Evolutionary conservation across 495 filamentous ascomycete species (phyloP), one percentile per base, ranked within the genome.

Genomic region (Lasiosphaeria ovina): DNA sequence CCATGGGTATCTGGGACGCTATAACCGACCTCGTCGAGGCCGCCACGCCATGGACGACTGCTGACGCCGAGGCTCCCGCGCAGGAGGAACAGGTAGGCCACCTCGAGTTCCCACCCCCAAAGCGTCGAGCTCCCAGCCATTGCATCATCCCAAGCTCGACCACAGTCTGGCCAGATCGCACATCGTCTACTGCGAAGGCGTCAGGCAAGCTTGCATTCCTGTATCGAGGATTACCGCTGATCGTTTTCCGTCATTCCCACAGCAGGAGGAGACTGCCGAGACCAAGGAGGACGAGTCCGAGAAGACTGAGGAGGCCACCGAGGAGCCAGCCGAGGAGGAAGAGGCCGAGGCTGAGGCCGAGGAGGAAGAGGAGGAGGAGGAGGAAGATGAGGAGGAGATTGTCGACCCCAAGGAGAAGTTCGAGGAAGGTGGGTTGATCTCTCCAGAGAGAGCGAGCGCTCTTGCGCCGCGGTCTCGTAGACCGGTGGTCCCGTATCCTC

Each of bases 351-450:
- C 77, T 51, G 75, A 77, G 45, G 80, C 77, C 4, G 79, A 74
- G 44, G 79, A 74, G 12, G 78, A 83, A 53, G 84, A 84, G 31
- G 87, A 90, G 31, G 87, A 90, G 55, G 90, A 93, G 55, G 91
- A 94, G 60, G 91, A 94, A 12, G 92, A 95, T 60, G 92, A 95
- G 65, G 91, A 96, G 62, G 93, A 98, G 81, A 82, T 86, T 52
- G 85, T 86, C 65, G 94, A 98, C 72, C 83, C 85, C 61, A 95
- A 95, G 83, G 90, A 92, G 62, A 85, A 86, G 78, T 75, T 98
- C 58, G 88, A 94, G 71, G 91, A 93, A 81, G 92, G 94, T 97
- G 78, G 77, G 89, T 89, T 59, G 16, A 31, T 31, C 48, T 32
- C 6, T 5, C 48, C 38, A 12, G 11, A 47, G 6, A 47, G 44